Conservation (phyloP, 129 eudicot species). For the Centella asiatica region DNA sequence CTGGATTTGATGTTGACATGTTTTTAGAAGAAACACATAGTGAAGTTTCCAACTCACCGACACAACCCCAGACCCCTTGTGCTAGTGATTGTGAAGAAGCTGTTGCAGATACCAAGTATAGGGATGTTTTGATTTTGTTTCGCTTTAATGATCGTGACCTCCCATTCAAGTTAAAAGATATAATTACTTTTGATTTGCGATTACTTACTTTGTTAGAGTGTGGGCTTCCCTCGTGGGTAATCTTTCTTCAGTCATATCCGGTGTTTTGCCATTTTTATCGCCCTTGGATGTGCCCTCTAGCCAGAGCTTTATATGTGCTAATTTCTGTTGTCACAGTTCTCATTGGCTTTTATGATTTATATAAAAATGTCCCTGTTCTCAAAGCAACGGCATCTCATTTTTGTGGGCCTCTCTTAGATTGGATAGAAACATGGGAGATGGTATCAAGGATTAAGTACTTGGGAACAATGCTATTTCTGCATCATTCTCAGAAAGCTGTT, state of each 20-base stretch:
- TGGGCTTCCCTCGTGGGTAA: slow-evolving; percentile 98
- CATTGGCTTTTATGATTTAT: slow-evolving; percentile 84
- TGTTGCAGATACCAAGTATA: slow-evolving; percentile 45
- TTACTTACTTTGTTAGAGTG: slow-evolving; percentile 77
- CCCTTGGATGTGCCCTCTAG: slow-evolving; percentile 97
- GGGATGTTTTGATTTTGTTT: slow-evolving; percentile 59
- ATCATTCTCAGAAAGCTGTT: slow-evolving; percentile 73
- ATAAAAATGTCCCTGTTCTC: slow-evolving; percentile 89
- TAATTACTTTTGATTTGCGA: slow-evolving; percentile 55
- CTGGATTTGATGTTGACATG: slow-evolving; percentile 26
- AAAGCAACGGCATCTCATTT: slow-evolving; percentile 78
- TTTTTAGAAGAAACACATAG: slow-evolving; percentile 26
- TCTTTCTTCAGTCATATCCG: slow-evolving; percentile 85
- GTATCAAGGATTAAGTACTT: slow-evolving; percentile 78
- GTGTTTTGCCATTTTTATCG: slow-evolving; percentile 80
- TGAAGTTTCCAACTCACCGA: slow-evolving; percentile 28
- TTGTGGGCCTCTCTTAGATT: slow-evolving; percentile 82
- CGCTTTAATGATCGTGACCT: slow-evolving; percentile 77
- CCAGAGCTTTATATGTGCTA: slow-evolving; percentile 63
- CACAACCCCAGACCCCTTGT: slow-evolving; percentile 23
- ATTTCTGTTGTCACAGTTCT: slow-evolving; percentile 74
- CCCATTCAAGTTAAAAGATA: slow-evolving; percentile 58
- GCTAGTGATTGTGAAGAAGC: slow-evolving; percentile 44
- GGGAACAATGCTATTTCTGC: slow-evolving; percentile 92
- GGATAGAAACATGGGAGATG: slow-evolving; percentile 99